A percentile compares a stretch with the other conserved stretches of the same genome.
Evolutionary conservation across 306 rosid genomes (phyloP).

Genomic region (Hylodesmum podocarpum): DNA sequence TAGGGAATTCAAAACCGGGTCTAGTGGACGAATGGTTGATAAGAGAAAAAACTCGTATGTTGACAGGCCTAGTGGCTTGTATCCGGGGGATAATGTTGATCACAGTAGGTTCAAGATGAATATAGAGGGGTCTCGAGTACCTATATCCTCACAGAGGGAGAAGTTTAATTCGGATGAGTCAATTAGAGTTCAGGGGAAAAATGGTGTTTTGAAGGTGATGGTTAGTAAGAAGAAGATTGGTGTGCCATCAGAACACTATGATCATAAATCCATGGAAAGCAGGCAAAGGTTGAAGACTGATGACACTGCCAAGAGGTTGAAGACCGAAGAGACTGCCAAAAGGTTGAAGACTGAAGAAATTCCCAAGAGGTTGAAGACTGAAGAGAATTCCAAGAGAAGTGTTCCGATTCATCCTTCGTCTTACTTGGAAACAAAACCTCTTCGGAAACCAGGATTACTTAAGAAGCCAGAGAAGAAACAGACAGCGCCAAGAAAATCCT

Average conservation of each 20-base stretch:
- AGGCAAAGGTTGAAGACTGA: constrained; percentile 45
- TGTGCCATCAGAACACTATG: constrained; percentile 39
- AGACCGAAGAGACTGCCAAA: constrained; percentile 40
- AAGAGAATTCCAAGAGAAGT: constrained; percentile 46
- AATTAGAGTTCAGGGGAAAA: constrained; percentile 87
- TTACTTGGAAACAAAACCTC: constrained; percentile 38
- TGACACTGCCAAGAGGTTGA: constrained; percentile 42
- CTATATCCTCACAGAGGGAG: constrained; percentile 43
- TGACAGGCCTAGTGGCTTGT: constrained; percentile 41
- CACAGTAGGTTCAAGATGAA: constrained; percentile 40
- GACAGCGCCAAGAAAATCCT: constrained; percentile 41
- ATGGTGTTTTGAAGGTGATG: constrained; percentile 88
- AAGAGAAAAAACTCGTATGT: constrained; percentile 47
- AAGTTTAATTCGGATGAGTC: constrained; percentile 62
- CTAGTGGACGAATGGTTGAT: constrained; percentile 47
- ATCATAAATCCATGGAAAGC: constrained; percentile 48
- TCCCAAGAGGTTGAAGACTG: constrained; percentile 36
- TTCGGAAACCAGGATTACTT: constrained; percentile 40
- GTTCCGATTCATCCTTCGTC: constrained; percentile 33
- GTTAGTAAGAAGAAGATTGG: constrained; percentile 56
- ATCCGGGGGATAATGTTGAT: constrained; percentile 38
- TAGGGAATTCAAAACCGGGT: constrained; percentile 49
- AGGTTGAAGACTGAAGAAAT: constrained; percentile 44
- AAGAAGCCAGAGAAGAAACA: constrained; percentile 46
- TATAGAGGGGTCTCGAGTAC: constrained; percentile 44